A percentile compares a stretch with the other conserved stretches of the same genome.
Evolutionary conservation across 2,329 filamentous ascomycete genomes (phyloP).

Genomic region (Colletotrichum destructivum): DNA sequence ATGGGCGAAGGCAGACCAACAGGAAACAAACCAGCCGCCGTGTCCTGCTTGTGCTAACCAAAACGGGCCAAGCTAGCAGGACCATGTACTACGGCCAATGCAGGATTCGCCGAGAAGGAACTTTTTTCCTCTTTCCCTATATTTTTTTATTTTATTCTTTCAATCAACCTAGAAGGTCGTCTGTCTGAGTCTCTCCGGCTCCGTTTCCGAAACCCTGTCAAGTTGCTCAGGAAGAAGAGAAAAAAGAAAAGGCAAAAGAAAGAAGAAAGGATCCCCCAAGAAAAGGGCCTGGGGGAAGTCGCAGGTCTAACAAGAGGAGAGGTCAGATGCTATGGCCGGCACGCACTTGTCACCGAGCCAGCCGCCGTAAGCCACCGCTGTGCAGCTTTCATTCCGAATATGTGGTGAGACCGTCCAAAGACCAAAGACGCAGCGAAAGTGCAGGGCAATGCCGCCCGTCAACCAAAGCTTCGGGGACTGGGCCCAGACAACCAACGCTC

Average conservation of each 20-base stretch:
- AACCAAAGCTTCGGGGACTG: constrained; percentile 22
- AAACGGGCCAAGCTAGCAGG: neutral
- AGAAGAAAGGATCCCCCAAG: no score
- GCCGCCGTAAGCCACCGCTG: neutral
- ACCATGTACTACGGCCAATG: neutral
- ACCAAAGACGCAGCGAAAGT: constrained; percentile 23
- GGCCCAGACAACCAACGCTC: neutral
- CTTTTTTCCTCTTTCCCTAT: no score
- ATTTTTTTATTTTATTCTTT: no score
- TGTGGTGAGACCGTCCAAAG: constrained; percentile 33
- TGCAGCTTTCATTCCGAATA: constrained; percentile 1
- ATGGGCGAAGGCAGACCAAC: neutral
- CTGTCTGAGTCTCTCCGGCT: no score
- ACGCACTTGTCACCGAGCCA: neutral
- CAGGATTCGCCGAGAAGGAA: neutral
- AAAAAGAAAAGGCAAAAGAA: no score
- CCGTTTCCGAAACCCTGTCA: no score
- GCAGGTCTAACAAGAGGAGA: no score
- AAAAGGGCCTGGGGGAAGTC: no score
- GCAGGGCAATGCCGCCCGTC: constrained; percentile 10
- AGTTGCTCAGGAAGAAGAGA: no score
- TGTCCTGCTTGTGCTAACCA: neutral
- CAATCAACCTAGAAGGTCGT: no score
- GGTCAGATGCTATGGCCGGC: no score
- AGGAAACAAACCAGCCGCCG: neutral